These are phyloP conservation scores for Colletotrichum australisinense DNA, from an alignment of 2,329 filamentous ascomycete genomes.

Conservation along the genomic window DNA sequence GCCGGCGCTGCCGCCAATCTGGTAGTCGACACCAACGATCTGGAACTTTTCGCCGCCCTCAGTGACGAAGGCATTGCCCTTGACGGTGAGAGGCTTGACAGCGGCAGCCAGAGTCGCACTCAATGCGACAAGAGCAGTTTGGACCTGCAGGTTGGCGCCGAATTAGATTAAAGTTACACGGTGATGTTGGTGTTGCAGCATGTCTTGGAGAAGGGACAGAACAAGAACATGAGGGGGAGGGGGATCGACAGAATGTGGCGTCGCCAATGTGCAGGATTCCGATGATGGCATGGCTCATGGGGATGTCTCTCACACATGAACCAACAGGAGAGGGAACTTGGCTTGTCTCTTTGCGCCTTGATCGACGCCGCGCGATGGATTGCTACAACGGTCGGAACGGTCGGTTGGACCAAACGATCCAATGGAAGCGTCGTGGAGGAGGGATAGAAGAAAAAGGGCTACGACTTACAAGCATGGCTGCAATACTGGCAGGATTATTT, in stretches of 20 bases:
- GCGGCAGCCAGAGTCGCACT: slow-evolving; percentile 65
- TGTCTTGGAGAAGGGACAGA: background rate
- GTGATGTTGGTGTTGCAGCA: background rate
- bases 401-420: background rate
- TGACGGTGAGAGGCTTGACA: slow-evolving; percentile 66
- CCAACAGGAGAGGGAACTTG: background rate
- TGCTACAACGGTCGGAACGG: background rate
- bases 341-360: slow-evolving; percentile 6
- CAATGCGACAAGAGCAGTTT: slow-evolving; percentile 62
- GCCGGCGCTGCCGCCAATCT: slow-evolving; percentile 73
- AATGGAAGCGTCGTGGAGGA: slow-evolving; percentile 15
- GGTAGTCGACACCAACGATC: slow-evolving; percentile 76
- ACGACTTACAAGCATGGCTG: slow-evolving; percentile 31
- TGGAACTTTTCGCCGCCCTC: slow-evolving; percentile 71
- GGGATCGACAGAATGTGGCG: slow-evolving; percentile 15
- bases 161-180: slow-evolving; percentile 1
- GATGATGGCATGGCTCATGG: background rate
- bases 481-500: background rate
- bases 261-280: background rate
- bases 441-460: background rate
- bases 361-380: slow-evolving; percentile 11
- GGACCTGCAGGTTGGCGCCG: slow-evolving; percentile 41
- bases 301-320: background rate
- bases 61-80: slow-evolving; percentile 71
- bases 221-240: background rate